phyloP scores from a whole-genome alignment of 2,329 filamentous ascomycete species.

The Verticillium dahliae region DNA sequence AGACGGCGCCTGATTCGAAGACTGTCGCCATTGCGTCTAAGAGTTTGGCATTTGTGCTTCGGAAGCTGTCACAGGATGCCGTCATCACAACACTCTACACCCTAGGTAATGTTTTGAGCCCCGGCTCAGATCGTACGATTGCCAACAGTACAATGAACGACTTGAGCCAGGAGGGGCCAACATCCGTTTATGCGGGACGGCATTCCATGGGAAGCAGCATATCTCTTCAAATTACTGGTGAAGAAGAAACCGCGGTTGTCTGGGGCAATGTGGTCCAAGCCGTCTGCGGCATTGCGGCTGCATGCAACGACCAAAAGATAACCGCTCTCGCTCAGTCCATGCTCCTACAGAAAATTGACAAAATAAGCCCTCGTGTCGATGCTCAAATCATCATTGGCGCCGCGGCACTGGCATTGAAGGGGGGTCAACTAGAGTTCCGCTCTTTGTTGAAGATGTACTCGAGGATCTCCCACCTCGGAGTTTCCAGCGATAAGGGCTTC shows the following conservation, averaged over 20 bases:
- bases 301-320: constrained; percentile 82
- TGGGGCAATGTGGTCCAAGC: constrained; percentile 91
- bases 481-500: constrained; percentile 59
- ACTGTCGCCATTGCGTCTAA: constrained; percentile 75
- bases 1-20: constrained; percentile 63
- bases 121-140: constrained; percentile 50
- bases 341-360: constrained; percentile 90
- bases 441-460: constrained; percentile 79
- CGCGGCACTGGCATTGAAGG: constrained; percentile 68
- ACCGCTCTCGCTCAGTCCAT: constrained; percentile 90
- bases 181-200: constrained; percentile 44
- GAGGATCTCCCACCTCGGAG: constrained; percentile 65
- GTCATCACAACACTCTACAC: constrained; percentile 94
- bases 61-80: constrained; percentile 80
- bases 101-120: constrained; percentile 89
- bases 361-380: constrained; percentile 74
- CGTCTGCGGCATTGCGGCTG: constrained; percentile 81
- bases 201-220: constrained; percentile 69
- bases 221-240: constrained; percentile 66
- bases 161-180: constrained; percentile 22
- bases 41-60: constrained; percentile 75
- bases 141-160: constrained; percentile 46
- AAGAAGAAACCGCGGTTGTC: constrained; percentile 71
- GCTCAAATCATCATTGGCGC: constrained; percentile 79
- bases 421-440: constrained; percentile 76